Evolutionary conservation across 2,329 filamentous ascomycete species (phyloP), one percentile per base, ranked within the genome.

Genomic region (Chaetomium strumarium): DNA sequence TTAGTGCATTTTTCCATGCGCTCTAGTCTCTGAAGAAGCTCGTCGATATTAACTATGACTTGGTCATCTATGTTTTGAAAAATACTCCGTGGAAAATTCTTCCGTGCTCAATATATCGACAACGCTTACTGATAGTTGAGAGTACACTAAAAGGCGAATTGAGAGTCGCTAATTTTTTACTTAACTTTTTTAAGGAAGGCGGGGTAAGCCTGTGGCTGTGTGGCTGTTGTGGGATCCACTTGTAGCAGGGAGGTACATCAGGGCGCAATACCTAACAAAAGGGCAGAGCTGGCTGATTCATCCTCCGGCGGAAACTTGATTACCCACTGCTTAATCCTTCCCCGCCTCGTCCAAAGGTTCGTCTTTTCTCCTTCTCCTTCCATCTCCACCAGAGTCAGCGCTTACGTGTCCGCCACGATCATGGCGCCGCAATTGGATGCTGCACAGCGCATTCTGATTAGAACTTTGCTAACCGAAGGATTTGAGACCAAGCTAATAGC

Each of bases 121-220:
- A n/a, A n/a, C n/a, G n/a, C n/a, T n/a, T n/a, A n/a, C n/a, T n/a
- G n/a, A n/a, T n/a, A n/a, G n/a, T n/a, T n/a, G n/a, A n/a, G n/a
- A n/a, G 24, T 46, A 46, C 45, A 31, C 19, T 39, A 47, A 40
- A 46, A 46, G 43, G 43, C 43, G 34, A 47, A 47, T 47, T 47
- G 20, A n/a, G 19, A 39, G 45, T 47, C 43, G 43, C 43, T 46
- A 46, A 37, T 13, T 37, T 46, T 46, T 37, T 46, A 36, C 30
- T 36, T 46, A 46, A 46, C 31, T 46, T 46, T 46, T 46, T 46
- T 14, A 36, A 46, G 43, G 43, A 46, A 12, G 36, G 43, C 43
- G 43, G 33, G 43, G 20, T 37, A 17, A 46, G 31, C 17, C 43
- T 24, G 10, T 46, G 42, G n/a, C 43, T 29, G 33, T 30, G 43